phyloP scores from a whole-genome alignment of 176 grass and related monocot genomes.

The Phoenix dactylifera region DNA sequence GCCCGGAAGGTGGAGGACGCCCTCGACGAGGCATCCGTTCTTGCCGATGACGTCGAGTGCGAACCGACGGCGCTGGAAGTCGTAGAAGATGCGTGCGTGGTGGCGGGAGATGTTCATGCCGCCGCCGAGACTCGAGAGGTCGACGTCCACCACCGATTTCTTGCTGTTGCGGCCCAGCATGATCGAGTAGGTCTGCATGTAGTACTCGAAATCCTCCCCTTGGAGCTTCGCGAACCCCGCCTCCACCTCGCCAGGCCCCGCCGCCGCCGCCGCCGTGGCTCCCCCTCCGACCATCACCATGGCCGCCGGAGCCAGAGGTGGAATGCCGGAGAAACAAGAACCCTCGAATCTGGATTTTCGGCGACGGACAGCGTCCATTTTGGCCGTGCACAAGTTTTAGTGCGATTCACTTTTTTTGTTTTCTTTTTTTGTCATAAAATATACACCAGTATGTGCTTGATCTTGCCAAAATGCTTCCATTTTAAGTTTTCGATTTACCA shows the following conservation, averaged over 20 bases:
- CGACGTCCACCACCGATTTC: conserved; percentile 82
- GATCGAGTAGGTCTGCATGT: conserved; percentile 97
- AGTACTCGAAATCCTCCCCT: conserved; percentile 93
- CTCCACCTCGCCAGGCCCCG: conserved; percentile 31
- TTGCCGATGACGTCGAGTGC: conserved; percentile 87
- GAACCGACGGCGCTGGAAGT: conserved; percentile 80
- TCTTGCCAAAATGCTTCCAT: no score
- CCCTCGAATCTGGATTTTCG: no score
- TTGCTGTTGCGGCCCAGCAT: conserved; percentile 86
- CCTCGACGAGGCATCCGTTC: conserved; percentile 79
- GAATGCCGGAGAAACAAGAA: no score
- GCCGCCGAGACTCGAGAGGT: conserved; percentile 67
- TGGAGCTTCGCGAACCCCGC: conserved; percentile 92
- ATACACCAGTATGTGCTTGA: no score
- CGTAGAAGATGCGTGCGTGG: conserved; percentile 85
- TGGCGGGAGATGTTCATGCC: conserved; percentile 90
- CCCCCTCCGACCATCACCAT: no score
- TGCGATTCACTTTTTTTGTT: no score
- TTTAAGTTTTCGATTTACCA: no score
- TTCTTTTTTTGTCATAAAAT: no score
- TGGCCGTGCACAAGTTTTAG: no score
- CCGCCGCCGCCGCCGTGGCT: background rate
- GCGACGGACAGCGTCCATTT: no score
- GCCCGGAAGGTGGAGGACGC: conserved; percentile 66
- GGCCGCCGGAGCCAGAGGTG: no score